Conservation (phyloP, 176 grass and related monocot species). For the Rhynchospora breviuscula region DNA sequence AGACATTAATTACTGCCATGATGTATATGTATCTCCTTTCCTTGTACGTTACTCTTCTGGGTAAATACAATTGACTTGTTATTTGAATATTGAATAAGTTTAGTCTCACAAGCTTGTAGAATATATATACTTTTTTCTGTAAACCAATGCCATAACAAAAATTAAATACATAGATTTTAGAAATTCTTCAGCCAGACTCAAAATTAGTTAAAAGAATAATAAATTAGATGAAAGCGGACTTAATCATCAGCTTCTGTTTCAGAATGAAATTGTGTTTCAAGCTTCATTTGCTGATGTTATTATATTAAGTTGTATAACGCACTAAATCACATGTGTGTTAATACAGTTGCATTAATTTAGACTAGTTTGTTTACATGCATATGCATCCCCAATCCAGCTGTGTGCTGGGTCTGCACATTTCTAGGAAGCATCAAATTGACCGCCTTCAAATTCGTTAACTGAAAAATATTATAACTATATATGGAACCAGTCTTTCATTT, state of each 20-base stretch:
- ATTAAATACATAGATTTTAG: neutral
- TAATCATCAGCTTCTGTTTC: neutral
- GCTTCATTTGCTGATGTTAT: neutral
- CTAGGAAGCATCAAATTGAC: neutral
- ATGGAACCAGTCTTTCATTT: too few relatives aligned
- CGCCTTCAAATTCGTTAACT: neutral
- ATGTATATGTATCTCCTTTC: neutral
- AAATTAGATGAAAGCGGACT: neutral
- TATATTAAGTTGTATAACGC: neutral
- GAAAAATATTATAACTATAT: too few relatives aligned
- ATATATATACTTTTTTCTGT: neutral
- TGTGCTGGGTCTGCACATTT: neutral
- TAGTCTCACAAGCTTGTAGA: neutral
- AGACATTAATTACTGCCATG: neutral
- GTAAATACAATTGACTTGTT: neutral
- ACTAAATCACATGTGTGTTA: neutral
- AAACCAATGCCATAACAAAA: neutral
- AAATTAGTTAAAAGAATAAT: neutral
- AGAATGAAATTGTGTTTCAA: neutral
- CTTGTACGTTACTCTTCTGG: slow-evolving; percentile 5
- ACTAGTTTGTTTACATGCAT: neutral
- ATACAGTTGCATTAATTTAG: neutral
- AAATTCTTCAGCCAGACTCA: neutral
- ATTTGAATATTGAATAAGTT: neutral
- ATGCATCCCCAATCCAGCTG: neutral